Percentiles rank a stretch among this genome's conserved stretches.
phyloP scores from a whole-genome alignment of 2,329 filamentous ascomycete genomes.

The Thermothelomyces thermophilus region DNA sequence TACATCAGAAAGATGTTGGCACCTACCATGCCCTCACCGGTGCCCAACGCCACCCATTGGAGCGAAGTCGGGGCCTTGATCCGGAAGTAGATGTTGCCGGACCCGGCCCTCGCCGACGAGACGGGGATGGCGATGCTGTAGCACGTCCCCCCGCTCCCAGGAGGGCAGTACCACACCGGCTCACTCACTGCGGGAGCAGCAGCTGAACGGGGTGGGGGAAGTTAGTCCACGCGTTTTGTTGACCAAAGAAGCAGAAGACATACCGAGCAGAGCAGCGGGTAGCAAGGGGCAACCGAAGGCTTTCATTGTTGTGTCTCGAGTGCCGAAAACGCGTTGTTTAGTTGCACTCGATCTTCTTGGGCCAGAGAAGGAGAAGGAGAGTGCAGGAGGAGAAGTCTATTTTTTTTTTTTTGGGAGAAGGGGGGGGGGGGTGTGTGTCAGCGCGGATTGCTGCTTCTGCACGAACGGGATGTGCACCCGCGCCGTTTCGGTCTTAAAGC shows the following conservation, averaged over 20 bases:
- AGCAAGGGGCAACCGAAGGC: neutral
- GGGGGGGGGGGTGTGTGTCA: too few species aligned
- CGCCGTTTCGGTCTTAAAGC: too few species aligned
- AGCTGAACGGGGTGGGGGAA: constrained; percentile 5
- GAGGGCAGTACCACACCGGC: constrained; percentile 37
- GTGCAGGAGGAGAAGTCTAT: too few species aligned
- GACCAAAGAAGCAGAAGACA: neutral
- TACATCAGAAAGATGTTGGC: constrained; percentile 60
- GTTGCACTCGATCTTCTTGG: neutral
- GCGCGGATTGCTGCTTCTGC: too few species aligned
- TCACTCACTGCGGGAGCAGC: constrained; percentile 25
- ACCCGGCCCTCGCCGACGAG: constrained; percentile 39
- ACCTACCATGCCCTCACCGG: constrained; percentile 47
- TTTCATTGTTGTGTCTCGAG: constrained; percentile 15
- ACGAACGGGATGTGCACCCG: too few species aligned
- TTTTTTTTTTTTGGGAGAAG: too few species aligned
- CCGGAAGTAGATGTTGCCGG: constrained; percentile 56
- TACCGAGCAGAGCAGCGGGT: constrained; percentile 16
- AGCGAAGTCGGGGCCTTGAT: constrained; percentile 48
- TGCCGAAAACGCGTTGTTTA: neutral
- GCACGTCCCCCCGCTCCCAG: constrained; percentile 38
- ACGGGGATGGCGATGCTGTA: constrained; percentile 50
- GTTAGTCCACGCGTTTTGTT: neutral
- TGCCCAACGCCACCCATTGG: constrained; percentile 53
- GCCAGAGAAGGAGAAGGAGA: neutral